Evolutionary conservation across 2,329 filamentous ascomycete species (phyloP).

Genomic region (Byssoonygena ceratinophila): DNA sequence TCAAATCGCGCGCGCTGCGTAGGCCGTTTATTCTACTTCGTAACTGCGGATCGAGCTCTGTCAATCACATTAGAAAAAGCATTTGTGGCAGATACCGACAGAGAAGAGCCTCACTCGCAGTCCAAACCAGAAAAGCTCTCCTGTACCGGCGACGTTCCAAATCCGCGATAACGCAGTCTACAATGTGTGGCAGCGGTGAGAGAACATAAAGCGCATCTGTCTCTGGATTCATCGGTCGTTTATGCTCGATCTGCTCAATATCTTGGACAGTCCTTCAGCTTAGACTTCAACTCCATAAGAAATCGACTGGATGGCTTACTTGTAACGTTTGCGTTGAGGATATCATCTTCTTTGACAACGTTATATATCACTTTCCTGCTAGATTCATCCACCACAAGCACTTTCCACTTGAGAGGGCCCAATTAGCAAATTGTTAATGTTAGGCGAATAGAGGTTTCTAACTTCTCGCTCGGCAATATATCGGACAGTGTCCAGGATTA

Average conservation of each 20-base stretch:
- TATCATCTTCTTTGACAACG: slow-evolving; percentile 87
- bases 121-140: slow-evolving; percentile 76
- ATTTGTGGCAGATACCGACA: not conserved
- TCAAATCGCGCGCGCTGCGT: slow-evolving; percentile 57
- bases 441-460: slow-evolving; percentile 26
- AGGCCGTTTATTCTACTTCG: slow-evolving; percentile 66
- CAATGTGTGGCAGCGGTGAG: slow-evolving; percentile 72
- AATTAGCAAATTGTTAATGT: slow-evolving; percentile 24
- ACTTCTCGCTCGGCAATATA: slow-evolving; percentile 73
- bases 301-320: slow-evolving; percentile 48
- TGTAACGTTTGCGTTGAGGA: slow-evolving; percentile 90
- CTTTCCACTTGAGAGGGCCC: slow-evolving; percentile 67
- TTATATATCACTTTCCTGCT: slow-evolving; percentile 83
- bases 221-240: slow-evolving; percentile 67
- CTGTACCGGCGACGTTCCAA: slow-evolving; percentile 75
- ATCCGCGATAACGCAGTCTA: slow-evolving; percentile 89
- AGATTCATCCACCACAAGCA: slow-evolving; percentile 74
- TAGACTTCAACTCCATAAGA: slow-evolving; percentile 9
- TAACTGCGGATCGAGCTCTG: slow-evolving; percentile 58
- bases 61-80: slow-evolving; percentile 14
- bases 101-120: slow-evolving; percentile 43
- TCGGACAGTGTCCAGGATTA: slow-evolving; percentile 63
- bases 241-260: slow-evolving; percentile 87
- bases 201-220: slow-evolving; percentile 95
- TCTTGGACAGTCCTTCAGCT: slow-evolving; percentile 45